These are phyloP conservation scores for Exsudoporus frostii DNA, from an alignment of 768 basidiomycete species.

Conservation along the genomic window DNA sequence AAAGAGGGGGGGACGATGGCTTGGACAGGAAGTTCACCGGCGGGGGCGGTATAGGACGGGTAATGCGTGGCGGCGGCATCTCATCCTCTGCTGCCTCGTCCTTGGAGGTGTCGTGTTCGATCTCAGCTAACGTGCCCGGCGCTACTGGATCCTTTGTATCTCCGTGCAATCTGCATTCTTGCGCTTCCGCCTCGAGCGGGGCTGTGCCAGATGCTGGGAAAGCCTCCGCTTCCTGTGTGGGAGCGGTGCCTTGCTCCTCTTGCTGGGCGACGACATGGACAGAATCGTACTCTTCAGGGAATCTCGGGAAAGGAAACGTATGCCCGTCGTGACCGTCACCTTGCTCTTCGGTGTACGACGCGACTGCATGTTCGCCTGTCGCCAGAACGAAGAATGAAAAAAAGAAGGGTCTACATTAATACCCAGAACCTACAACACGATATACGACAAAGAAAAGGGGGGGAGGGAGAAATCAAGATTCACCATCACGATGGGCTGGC, in stretches of 20 bases:
- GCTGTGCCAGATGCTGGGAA: background rate
- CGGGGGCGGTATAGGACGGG: constrained; percentile 32
- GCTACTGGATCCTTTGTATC: background rate
- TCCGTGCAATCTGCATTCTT: background rate
- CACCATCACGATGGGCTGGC: constrained; percentile 36
- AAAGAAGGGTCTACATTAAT: constrained; percentile 28
- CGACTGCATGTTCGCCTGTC: constrained; percentile 21
- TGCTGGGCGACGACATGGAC: background rate
- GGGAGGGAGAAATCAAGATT: constrained; percentile 35
- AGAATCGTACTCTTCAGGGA: constrained; percentile 6
- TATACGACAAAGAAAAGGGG: constrained; percentile 20
- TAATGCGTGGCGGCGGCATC: constrained; percentile 32
- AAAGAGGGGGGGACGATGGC: constrained; percentile 14
- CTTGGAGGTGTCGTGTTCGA: constrained; percentile 5
- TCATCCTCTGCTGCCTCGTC: constrained; percentile 24
- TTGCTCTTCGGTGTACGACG: constrained; percentile 16
- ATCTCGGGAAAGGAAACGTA: background rate
- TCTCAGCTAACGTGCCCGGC: background rate
- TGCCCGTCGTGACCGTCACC: constrained; percentile 2
- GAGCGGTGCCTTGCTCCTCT: constrained; percentile 2
- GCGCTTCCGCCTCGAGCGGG: background rate
- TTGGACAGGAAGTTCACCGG: constrained; percentile 29
- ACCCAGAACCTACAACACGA: constrained; percentile 25
- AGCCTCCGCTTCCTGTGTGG: background rate
- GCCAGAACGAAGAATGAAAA: constrained; percentile 6